These are phyloP conservation scores for Xylaria sp. DNA, from an alignment of 2,329 filamentous ascomycete species.

Conservation along the genomic window DNA sequence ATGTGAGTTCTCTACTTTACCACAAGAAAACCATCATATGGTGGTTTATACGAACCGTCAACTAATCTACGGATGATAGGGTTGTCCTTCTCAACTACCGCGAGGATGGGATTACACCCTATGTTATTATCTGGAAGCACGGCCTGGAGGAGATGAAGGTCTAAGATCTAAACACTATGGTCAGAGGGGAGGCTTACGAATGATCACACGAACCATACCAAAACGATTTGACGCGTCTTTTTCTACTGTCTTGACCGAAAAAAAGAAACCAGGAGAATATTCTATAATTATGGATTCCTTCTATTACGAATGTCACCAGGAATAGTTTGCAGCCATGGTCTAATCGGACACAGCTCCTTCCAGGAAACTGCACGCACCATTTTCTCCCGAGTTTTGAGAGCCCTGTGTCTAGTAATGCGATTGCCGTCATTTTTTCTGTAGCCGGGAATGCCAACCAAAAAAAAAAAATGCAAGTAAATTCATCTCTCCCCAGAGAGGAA, in stretches of 20 bases:
- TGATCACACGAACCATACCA: constrained; percentile 21
- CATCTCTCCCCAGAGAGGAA: background rate
- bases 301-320: constrained; percentile 22
- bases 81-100: constrained; percentile 95
- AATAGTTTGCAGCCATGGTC: constrained; percentile 19
- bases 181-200: constrained; percentile 13
- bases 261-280: constrained; percentile 16
- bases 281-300: constrained; percentile 25
- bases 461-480: too few species aligned
- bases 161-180: constrained; percentile 51
- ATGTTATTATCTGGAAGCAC: constrained; percentile 92
- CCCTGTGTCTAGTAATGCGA: background rate
- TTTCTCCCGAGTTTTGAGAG: background rate
- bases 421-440: background rate
- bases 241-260: constrained; percentile 21
- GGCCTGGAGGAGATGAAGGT: constrained; percentile 90
- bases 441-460: background rate
- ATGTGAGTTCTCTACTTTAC: constrained; percentile 67
- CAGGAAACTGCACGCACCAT: constrained; percentile 4
- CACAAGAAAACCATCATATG: background rate
- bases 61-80: constrained; percentile 49
- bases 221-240: constrained; percentile 21
- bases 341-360: background rate
- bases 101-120: constrained; percentile 92
- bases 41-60: background rate